Evolutionary conservation across 495 filamentous ascomycete genomes (phyloP).

Genomic region (Achaetomiella virescens): DNA sequence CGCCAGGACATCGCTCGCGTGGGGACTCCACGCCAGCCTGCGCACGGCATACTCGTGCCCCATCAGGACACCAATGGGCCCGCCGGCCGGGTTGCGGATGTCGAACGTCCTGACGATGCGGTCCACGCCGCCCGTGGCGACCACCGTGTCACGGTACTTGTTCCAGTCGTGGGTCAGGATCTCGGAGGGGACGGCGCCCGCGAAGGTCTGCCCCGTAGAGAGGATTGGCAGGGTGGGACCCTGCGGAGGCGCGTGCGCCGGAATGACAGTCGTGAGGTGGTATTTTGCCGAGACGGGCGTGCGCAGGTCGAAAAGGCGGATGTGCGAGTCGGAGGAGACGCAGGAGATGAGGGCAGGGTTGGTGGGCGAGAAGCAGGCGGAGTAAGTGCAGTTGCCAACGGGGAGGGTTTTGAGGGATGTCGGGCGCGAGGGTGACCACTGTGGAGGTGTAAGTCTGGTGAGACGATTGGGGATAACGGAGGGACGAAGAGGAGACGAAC

Average conservation of each 20-base stretch:
- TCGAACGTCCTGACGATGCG: slow-evolving; percentile 81
- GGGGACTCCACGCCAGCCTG: slow-evolving; percentile 82
- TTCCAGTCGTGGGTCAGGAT: slow-evolving; percentile 97
- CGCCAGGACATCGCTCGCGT: slow-evolving; percentile 75
- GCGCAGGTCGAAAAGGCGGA: slow-evolving; percentile 85
- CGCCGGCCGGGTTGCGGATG: slow-evolving; percentile 63
- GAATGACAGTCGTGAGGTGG: slow-evolving; percentile 70
- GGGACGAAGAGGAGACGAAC: slow-evolving; percentile 33
- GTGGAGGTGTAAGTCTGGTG: background rate
- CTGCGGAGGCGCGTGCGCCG: slow-evolving; percentile 57
- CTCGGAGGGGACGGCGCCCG: slow-evolving; percentile 50
- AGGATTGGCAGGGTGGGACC: slow-evolving; percentile 32
- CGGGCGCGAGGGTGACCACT: slow-evolving; percentile 71
- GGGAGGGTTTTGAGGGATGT: slow-evolving; percentile 77
- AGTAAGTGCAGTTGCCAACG: slow-evolving; percentile 87
- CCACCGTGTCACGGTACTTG: slow-evolving; percentile 77
- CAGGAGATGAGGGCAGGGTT: slow-evolving; percentile 70
- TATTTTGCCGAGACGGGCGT: slow-evolving; percentile 74
- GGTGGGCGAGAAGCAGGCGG: slow-evolving; percentile 72
- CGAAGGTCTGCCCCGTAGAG: slow-evolving; percentile 27
- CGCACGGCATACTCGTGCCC: slow-evolving; percentile 91
- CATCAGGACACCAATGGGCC: slow-evolving; percentile 61
- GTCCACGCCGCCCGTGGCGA: slow-evolving; percentile 91
- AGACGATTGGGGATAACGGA: background rate
- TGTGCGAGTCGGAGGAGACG: slow-evolving; percentile 76